These are phyloP conservation scores for Phialemonium atrogriseum DNA, from an alignment of 2,329 filamentous ascomycete species.

Conservation along the genomic window DNA sequence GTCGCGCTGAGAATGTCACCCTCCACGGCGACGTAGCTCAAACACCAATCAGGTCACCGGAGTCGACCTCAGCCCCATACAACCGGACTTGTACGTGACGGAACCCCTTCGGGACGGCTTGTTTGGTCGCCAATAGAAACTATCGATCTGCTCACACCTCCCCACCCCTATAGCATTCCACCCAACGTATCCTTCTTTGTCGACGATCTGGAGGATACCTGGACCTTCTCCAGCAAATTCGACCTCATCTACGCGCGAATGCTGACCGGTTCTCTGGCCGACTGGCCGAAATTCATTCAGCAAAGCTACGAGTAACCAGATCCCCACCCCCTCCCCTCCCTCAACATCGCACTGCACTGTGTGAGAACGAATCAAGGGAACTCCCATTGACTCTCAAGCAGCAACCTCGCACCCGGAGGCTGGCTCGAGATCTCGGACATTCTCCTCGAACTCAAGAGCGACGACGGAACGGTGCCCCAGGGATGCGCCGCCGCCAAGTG, in stretches of 20 bases:
- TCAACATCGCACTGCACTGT: not conserved
- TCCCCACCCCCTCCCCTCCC: too few species aligned
- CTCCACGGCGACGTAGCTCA: too few species aligned
- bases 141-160: not conserved
- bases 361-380: too few species aligned
- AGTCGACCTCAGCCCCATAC: constrained; percentile 6
- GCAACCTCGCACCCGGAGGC: constrained; percentile 2
- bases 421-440: constrained; percentile 1
- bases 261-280: constrained; percentile 1
- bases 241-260: constrained; percentile 2
- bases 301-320: constrained; percentile 2
- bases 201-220: constrained; percentile 2
- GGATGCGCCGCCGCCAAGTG: constrained; percentile 1
- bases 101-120: not conserved
- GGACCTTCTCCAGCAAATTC: constrained; percentile 1
- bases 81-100: constrained; percentile 6
- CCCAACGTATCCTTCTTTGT: constrained; percentile 1
- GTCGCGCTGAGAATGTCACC: too few species aligned
- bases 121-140: not conserved
- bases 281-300: constrained; percentile 1
- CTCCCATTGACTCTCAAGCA: too few species aligned
- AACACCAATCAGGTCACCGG: too few species aligned
- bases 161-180: not conserved
- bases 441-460: not conserved
- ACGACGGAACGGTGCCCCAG: not conserved